Evolutionary conservation across 768 basidiomycete genomes (phyloP), one percentile per base, ranked within the genome.

Genomic region (Psilocybe tampanensis): DNA sequence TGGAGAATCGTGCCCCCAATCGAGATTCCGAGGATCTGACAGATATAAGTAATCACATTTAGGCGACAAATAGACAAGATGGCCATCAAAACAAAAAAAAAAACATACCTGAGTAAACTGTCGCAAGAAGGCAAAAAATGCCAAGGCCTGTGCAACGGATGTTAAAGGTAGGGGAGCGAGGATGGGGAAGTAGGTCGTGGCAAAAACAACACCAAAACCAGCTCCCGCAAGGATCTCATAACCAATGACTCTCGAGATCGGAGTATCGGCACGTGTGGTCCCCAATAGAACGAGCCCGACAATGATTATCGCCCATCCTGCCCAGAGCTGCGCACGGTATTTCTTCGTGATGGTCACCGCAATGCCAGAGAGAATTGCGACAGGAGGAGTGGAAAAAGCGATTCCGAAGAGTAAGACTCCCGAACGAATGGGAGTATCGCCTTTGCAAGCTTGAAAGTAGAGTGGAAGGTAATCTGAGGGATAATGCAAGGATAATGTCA

Each of bases 1-100:
- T 84, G 79, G 12, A 87, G 72, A 45, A 86, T 70, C 0, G 79
- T 75, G 8, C 69, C 70, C 0, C 79, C 79, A 54, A 87, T 77
- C 0, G 79, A 74, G 55, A 85, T 67, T 0, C 84, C 85, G 76
- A 81, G 81, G 5, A 72, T 71, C 76, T 84, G 66, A 11, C 52
- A 9, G n/a, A n/a, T n/a, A n/a, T n/a, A n/a, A n/a, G n/a, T n/a
- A n/a, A n/a, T n/a, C n/a, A n/a, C n/a, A n/a, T n/a, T n/a, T n/a
- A 77, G 73, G 9, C 69, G 39, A 60, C 78, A 80, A 17, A 67
- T 63, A 34, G 33, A 15, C 7, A 34, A 8, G 33, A 34, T 15
- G 7, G 33, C 8, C 33, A 34, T 7, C 8, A 8, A 34, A 34
- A 15, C 7, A 34, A 8, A 15, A 15, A 15, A 34, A 34, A 34